Conservation (phyloP, 1,139 yeast genomes). For the Dujonia santamariae region DNA sequence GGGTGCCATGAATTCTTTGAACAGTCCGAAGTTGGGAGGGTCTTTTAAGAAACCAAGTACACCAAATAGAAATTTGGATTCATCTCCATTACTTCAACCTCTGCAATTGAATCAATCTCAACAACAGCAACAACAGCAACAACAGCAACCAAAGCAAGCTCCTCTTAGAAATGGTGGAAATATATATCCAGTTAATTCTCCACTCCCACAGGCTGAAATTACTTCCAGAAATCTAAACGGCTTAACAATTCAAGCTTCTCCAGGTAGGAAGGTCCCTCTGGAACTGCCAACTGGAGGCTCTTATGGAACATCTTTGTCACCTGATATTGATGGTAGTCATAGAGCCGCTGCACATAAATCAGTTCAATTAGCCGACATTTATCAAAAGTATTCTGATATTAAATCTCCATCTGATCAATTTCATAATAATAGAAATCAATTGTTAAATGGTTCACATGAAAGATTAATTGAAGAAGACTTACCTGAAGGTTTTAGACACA, state of each 20-base stretch:
- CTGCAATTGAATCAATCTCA: neutral
- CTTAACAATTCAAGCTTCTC: constrained; percentile 1
- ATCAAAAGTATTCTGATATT: constrained; percentile 42
- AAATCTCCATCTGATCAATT: constrained; percentile 44
- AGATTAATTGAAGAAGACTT: constrained; percentile 33
- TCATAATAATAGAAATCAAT: constrained; percentile 23
- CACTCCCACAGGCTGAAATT: neutral
- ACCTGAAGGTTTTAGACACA: constrained; percentile 29
- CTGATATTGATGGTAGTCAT: neutral
- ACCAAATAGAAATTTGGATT: neutral
- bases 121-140: constrained; percentile 1
- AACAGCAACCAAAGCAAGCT: neutral
- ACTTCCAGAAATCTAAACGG: neutral
- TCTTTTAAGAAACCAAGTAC: constrained; percentile 5
- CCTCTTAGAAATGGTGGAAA: neutral
- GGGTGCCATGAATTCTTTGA: constrained; percentile 55
- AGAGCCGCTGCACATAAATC: constrained; percentile 25
- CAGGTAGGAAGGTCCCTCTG: too few species aligned
- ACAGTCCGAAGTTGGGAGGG: constrained; percentile 18
- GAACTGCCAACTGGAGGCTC: too few species aligned
- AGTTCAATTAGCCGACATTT: constrained; percentile 43
- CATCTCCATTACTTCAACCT: neutral
- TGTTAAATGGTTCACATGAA: constrained; percentile 38
- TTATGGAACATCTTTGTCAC: too few species aligned
- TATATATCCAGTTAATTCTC: neutral